Base-by-base conservation (phyloP, 345 rosid genomes). In the Barbarea vulgaris region DNA sequence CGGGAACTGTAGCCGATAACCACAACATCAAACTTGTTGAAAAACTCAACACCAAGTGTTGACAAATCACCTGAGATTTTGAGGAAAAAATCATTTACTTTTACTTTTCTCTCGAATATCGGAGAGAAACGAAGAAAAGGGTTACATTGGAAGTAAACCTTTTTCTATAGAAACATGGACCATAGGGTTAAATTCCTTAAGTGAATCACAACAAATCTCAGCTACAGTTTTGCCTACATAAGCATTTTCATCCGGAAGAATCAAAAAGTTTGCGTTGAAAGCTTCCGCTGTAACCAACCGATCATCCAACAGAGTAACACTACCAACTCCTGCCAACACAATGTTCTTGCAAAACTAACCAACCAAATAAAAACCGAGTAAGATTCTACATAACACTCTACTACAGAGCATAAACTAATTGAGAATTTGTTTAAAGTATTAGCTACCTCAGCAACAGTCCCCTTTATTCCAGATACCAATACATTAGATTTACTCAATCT, bases 301-400 rank as follows among this genome's bases (percentile, higher is more conserved):
- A 65, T 89, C 89, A 80, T 95, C 99, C 84, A 92, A 81, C 50
- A 92, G 71, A 11, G 98, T 93, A 81, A 95, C 71, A 79, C 93
- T 90, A 36, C 99, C 98, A 54, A 95, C 93, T 77, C 99, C 99
- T 13, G 98, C 94, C 77, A 90, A 77, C 11, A 95, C 99, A 77
- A 95, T 86, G 81, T 95, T 95, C 90, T 95, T 95, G 87, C 97
- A 95, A 83, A 95, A 92, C 99, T 95, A 78, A 33, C 36, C 82
- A 8, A 68, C 55, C 36, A 54, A 13, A 56, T 14, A 9, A 7
- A 59, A 44, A 28, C 41, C 30, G 19, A 33, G 36, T 50, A 36
- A 72, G 62, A 72, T 18, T 27, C 65, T 15, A 56, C 64, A 25
- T 15, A 56, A 56, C 64, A 39, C 27, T 68, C 64, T 18, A 41